Conservation (phyloP, 352 stramenopile species). For the Halophytophthora batemanensis region DNA sequence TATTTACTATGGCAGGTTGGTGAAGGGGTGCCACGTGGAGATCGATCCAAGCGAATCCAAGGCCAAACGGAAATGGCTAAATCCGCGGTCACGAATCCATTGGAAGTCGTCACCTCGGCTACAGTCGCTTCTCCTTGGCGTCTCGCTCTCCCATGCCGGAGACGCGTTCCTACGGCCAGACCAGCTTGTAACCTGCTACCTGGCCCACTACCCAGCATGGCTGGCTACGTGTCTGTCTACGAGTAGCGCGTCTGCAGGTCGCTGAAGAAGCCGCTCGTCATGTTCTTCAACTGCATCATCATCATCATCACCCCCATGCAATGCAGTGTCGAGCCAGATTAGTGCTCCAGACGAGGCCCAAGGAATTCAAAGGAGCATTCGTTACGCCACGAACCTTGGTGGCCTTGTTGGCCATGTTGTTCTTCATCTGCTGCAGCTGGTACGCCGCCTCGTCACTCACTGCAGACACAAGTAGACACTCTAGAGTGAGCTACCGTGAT, state of each 20-base stretch:
- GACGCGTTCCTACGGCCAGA: too few relatives aligned
- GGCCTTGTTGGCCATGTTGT: constrained; percentile 77
- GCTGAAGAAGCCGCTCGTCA: constrained; percentile 88
- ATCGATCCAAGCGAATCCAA: constrained; percentile 11
- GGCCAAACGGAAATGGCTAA: constrained; percentile 2
- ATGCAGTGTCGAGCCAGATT: neutral
- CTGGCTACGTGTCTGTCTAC: constrained; percentile 15
- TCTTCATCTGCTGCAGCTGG: constrained; percentile 85
- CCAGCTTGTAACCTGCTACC: neutral
- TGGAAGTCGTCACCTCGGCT: neutral
- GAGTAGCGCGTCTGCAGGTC: constrained; percentile 84
- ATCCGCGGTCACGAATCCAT: neutral
- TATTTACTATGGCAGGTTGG: constrained; percentile 14
- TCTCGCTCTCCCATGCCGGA: too few relatives aligned
- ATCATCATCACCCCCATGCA: too few relatives aligned
- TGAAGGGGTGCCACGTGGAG: constrained; percentile 30
- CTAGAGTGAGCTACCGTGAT: neutral
- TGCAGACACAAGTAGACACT: constrained; percentile 10
- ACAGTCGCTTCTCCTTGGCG: neutral
- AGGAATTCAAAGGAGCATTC: neutral
- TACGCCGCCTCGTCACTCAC: constrained; percentile 81
- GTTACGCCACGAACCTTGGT: constrained; percentile 44
- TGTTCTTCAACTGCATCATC: constrained; percentile 78
- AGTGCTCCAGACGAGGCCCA: neutral
- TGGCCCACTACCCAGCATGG: neutral